Evolutionary conservation across 192 early-diverging fungal genomes (phyloP).

Genomic region (Mortierella alpina): DNA sequence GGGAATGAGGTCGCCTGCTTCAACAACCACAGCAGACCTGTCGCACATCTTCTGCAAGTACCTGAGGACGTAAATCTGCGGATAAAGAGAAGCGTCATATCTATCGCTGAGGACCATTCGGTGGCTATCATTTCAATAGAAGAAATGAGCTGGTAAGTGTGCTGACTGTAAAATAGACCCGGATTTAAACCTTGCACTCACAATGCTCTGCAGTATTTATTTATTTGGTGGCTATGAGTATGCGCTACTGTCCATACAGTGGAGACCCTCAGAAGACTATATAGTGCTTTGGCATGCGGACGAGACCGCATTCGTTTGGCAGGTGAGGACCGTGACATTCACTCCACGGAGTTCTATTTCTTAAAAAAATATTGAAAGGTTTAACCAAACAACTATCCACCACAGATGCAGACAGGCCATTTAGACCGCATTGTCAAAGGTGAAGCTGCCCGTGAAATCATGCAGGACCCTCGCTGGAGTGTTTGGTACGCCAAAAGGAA

Average conservation of each 20-base stretch:
- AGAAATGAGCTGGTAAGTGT: conserved; percentile 72
- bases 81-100: conserved; percentile 64
- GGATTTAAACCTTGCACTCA: background rate
- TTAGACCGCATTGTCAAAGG: conserved; percentile 74
- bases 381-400: background rate
- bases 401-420: conserved; percentile 78
- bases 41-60: conserved; percentile 63
- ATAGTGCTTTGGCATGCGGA: conserved; percentile 73
- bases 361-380: background rate
- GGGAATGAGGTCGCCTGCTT: conserved; percentile 69
- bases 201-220: conserved; percentile 58
- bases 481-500: conserved; percentile 50
- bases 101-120: conserved; percentile 76
- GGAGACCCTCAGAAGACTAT: conserved; percentile 74
- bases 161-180: background rate
- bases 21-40: conserved; percentile 61
- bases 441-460: conserved; percentile 62
- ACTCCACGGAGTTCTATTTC: background rate
- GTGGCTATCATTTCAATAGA: conserved; percentile 79
- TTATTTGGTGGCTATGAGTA: conserved; percentile 72
- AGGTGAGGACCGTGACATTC: conserved; percentile 59
- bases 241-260: conserved; percentile 68
- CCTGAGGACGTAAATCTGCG: conserved; percentile 60
- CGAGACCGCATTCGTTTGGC: conserved; percentile 78
- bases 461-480: conserved; percentile 65